A percentile compares a stretch with the other conserved stretches of the same genome.
These are phyloP conservation scores for Rostrohypoxylon terebratum DNA, from an alignment of 495 filamentous ascomycete species.

Conservation along the genomic window DNA sequence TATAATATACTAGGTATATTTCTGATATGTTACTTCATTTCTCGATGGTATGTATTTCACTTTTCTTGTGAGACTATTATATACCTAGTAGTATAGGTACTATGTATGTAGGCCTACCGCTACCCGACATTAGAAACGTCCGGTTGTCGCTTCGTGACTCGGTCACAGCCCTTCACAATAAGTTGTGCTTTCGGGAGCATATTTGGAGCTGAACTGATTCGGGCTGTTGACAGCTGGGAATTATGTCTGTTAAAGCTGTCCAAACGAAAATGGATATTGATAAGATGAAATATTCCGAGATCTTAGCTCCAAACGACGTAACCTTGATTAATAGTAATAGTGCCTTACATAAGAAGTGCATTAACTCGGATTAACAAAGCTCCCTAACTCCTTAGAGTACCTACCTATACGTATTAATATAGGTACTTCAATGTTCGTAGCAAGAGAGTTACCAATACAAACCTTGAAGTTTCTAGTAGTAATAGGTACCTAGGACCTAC, in stretches of 20 bases:
- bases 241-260: background rate
- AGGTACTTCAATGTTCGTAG: too few relatives aligned
- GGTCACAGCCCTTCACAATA: conserved; percentile 5
- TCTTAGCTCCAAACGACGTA: background rate
- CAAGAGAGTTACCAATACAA: too few relatives aligned
- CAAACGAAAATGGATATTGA: background rate
- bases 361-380: conserved; percentile 14
- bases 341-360: conserved; percentile 4
- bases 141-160: conserved; percentile 6
- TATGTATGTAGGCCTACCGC: conserved; percentile 16
- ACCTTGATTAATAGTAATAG: too few relatives aligned
- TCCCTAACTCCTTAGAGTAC: background rate
- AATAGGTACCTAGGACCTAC: too few relatives aligned
- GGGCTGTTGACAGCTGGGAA: conserved; percentile 11
- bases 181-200: background rate
- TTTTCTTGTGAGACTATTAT: conserved; percentile 12
- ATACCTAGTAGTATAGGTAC: too few relatives aligned
- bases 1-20: background rate
- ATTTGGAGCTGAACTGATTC: conserved; percentile 2
- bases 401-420: too few relatives aligned
- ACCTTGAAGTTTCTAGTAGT: background rate
- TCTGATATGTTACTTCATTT: conserved; percentile 22
- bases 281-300: background rate
- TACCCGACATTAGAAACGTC: conserved; percentile 19
- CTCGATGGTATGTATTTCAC: conserved; percentile 2